These are phyloP conservation scores for Cyberlindnera galapagoensis DNA, from an alignment of 805 yeast genomes.

Conservation along the genomic window DNA sequence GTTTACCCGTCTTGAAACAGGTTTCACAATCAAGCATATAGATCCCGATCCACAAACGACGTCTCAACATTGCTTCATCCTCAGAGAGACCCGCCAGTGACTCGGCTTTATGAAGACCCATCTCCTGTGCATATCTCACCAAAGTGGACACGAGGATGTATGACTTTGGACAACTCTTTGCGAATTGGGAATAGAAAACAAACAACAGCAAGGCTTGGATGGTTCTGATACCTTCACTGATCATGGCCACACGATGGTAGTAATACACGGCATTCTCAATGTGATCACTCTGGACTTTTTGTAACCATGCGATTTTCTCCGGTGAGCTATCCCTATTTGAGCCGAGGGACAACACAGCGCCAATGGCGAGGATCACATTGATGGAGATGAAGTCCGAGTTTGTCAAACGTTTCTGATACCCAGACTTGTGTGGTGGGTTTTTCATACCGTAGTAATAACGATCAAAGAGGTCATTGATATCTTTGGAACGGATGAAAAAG, in stretches of 20 bases:
- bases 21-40: slow-evolving; percentile 40
- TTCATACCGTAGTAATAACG: slow-evolving; percentile 11
- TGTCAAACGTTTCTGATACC: slow-evolving; percentile 7
- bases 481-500: slow-evolving; percentile 12
- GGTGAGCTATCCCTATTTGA: neutral
- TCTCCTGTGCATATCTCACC: slow-evolving; percentile 46
- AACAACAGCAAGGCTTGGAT: slow-evolving; percentile 47
- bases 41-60: slow-evolving; percentile 44
- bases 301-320: neutral
- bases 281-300: slow-evolving; percentile 24
- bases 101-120: slow-evolving; percentile 51
- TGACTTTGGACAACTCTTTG: slow-evolving; percentile 35
- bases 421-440: slow-evolving; percentile 2
- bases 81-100: slow-evolving; percentile 31
- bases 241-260: slow-evolving; percentile 42
- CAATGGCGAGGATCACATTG: slow-evolving; percentile 24
- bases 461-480: slow-evolving; percentile 15
- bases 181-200: slow-evolving; percentile 29
- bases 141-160: slow-evolving; percentile 38
- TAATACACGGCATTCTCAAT: slow-evolving; percentile 40
- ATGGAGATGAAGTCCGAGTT: slow-evolving; percentile 29
- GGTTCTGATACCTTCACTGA: slow-evolving; percentile 46
- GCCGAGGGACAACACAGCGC: slow-evolving; percentile 7
- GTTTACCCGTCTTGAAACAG: slow-evolving; percentile 41
- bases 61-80: slow-evolving; percentile 32